Base-by-base conservation (phyloP, 805 yeast species). In the Candida methanosorbosa region DNA sequence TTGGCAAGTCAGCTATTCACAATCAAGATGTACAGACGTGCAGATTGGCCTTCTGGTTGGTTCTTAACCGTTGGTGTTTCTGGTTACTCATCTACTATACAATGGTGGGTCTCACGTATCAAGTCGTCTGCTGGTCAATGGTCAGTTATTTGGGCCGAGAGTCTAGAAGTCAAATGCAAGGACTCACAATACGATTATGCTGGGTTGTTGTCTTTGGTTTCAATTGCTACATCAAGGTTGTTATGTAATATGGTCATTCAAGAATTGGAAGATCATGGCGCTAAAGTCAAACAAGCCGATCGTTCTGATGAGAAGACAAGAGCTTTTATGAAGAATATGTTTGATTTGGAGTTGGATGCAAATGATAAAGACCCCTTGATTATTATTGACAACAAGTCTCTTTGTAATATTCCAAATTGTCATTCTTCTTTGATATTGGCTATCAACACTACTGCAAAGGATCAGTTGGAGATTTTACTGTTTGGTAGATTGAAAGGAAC, bases 11-110 rank as follows among this genome's bases (percentile, higher is more conserved):
- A 49, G 23, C 40, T 58, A 18, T 40, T 51, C 13, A 40, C 46
- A 6, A 33, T 57, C 12, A 42, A 40, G 17, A 68, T 67, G 40
- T 73, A 64, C 45, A 52, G 76, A 20, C 53, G 73, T 18, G 64
- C 62, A 35, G 69, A 66, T 38, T 74, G 79, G 79, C 78, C 78
- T 0, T 52, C 67, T 9, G 67, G 70, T 29, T 74, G 79, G 79
- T 70, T 72, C 45, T 47, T 74, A 29, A 58, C 70, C 4, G 61
- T 59, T 30, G 57, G 66, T 19, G 55, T 40, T 4, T 46, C 56
- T 26, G 63, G 63, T 11, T 53, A 49, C 32, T 51, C 59, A 18
- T 57, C 63, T 4, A 56, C 49, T 19, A 54, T 64, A 8, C 59
- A 57, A 36, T 69, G 77, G 72, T 72, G 72, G 72, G 74, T 72